A percentile compares a stretch with the other conserved stretches of the same genome.
Conservation (phyloP, 2,329 filamentous ascomycete species). For the Cordyceps javanica region DNA sequence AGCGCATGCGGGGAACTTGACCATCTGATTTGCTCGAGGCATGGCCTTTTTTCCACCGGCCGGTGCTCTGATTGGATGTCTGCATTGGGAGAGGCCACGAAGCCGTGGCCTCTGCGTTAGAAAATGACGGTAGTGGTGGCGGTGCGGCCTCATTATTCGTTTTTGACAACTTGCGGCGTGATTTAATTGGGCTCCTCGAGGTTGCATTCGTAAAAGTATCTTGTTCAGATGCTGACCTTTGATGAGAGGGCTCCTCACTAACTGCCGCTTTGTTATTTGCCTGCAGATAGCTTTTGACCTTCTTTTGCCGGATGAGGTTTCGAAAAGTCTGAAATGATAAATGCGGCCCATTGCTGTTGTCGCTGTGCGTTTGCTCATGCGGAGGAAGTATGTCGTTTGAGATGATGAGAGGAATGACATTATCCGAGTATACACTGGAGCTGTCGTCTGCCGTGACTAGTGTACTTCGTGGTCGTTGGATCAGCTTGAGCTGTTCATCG, state of each 20-base stretch:
- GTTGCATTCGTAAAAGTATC: neutral
- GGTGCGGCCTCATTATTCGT: neutral
- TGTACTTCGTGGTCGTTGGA: neutral
- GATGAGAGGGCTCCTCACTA: neutral
- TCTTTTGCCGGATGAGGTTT: slow-evolving; percentile 14
- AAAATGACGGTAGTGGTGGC: neutral
- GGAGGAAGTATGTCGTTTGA: neutral
- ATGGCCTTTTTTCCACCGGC: neutral
- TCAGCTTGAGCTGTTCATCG: slow-evolving; percentile 4
- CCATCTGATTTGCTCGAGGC: neutral
- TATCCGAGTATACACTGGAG: slow-evolving; percentile 26
- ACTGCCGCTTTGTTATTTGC: neutral
- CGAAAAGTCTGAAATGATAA: slow-evolving; percentile 9
- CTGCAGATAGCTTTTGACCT: slow-evolving; percentile 1
- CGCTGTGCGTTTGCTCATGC: slow-evolving; percentile 13
- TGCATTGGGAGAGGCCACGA: neutral
- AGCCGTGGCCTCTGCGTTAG: neutral
- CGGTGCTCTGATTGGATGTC: neutral
- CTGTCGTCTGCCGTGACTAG: slow-evolving; percentile 19
- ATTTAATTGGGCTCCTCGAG: neutral
- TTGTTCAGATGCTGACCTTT: neutral
- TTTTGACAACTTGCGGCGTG: neutral
- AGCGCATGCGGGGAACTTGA: neutral
- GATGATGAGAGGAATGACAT: slow-evolving; percentile 40
- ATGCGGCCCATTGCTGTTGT: slow-evolving; percentile 5